These are phyloP conservation scores for Candida pseudofarinosa DNA, from an alignment of 805 yeast genomes.

Conservation along the genomic window DNA sequence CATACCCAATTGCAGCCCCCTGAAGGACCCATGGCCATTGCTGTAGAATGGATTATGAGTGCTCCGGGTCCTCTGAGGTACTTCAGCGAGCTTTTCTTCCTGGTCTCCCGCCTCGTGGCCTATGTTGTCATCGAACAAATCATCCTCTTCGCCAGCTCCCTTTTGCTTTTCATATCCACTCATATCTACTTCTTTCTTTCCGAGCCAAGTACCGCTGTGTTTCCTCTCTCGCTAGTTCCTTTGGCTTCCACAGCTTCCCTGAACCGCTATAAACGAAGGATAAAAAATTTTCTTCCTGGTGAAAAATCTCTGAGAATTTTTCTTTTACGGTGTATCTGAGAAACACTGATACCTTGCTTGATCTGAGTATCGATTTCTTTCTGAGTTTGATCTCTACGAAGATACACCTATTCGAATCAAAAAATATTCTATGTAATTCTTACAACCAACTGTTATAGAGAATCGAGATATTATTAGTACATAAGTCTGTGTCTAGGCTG, in stretches of 20 bases:
- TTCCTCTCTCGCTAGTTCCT: not conserved
- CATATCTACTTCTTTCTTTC: not conserved
- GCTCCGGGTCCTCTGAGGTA: not conserved
- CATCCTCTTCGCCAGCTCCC: constrained; percentile 6
- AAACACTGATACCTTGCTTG: not conserved
- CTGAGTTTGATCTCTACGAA: not conserved
- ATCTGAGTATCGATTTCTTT: not conserved
- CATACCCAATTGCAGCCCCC: not conserved
- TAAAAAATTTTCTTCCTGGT: not conserved
- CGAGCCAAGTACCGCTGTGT: not conserved
- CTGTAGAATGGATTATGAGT: not conserved
- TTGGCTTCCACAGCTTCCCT: not conserved
- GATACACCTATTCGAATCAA: not conserved
- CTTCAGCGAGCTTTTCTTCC: not conserved
- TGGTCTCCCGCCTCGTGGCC: not conserved
- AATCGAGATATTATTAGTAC: not conserved
- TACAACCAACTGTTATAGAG: not conserved
- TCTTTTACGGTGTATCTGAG: not conserved
- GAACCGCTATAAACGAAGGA: too few relatives aligned
- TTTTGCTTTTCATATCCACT: not conserved
- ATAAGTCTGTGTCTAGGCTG: not conserved
- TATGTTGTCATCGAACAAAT: constrained; percentile 6
- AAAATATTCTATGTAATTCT: not conserved
- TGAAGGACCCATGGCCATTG: too few relatives aligned
- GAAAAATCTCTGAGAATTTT: not conserved